These are phyloP conservation scores for Tuber aestivum DNA, from an alignment of 495 filamentous ascomycete genomes.

Conservation along the genomic window DNA sequence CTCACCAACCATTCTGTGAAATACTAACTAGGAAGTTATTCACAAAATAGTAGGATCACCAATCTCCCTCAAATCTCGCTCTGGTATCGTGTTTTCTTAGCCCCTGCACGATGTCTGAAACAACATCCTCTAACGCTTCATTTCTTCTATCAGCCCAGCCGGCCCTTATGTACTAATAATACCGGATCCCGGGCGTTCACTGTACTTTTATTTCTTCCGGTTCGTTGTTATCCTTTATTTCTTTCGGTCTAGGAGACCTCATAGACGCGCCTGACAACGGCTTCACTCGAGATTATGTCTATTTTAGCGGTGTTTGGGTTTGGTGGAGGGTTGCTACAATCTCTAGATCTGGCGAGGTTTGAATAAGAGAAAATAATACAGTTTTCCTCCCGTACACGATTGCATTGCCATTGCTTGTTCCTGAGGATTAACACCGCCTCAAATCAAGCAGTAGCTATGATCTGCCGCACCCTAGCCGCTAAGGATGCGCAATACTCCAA, in stretches of 20 bases:
- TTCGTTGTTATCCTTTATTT: constrained; percentile 1
- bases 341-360: not conserved
- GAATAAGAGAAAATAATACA: not conserved
- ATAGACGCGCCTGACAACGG: not conserved
- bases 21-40: not conserved
- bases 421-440: not conserved
- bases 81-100: not conserved
- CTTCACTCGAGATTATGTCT: not conserved
- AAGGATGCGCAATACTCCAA: not conserved
- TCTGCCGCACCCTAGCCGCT: not conserved
- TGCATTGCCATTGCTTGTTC: not conserved
- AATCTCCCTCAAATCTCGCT: not conserved
- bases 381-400: not conserved
- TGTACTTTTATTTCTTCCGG: not conserved
- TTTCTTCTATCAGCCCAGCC: not conserved
- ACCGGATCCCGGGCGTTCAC: not conserved
- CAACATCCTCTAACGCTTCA: not conserved
- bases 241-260: not conserved
- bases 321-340: not conserved
- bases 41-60: not conserved
- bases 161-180: not conserved
- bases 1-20: not conserved
- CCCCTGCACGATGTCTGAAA: not conserved
- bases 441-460: not conserved
- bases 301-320: not conserved